These are phyloP conservation scores for Populus tomentosa DNA, from an alignment of 441 rosid species.

Conservation along the genomic window DNA sequence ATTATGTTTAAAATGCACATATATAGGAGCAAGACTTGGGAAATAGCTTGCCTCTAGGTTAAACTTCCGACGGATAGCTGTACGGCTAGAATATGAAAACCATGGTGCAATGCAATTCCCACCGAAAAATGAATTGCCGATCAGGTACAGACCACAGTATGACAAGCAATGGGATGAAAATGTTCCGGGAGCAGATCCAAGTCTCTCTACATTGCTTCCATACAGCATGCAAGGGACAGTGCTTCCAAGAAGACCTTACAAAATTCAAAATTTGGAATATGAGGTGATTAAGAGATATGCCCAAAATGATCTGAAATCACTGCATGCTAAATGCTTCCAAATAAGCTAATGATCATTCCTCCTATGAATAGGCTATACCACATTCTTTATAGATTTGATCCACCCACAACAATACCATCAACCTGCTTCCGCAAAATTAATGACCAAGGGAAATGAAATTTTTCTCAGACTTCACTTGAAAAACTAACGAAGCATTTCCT, in stretches of 20 bases:
- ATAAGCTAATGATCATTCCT: background rate
- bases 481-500: no score
- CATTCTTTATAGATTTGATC: background rate
- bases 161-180: slow-evolving; percentile 78
- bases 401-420: background rate
- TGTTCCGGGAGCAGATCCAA: slow-evolving; percentile 72
- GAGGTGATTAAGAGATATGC: background rate
- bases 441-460: no score
- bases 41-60: slow-evolving; percentile 76
- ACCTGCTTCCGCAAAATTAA: background rate
- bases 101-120: slow-evolving; percentile 89
- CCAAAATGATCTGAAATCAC: background rate
- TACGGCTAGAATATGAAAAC: slow-evolving; percentile 76
- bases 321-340: background rate
- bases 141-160: slow-evolving; percentile 65
- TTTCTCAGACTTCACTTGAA: no score
- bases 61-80: slow-evolving; percentile 73
- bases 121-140: slow-evolving; percentile 63
- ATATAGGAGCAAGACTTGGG: background rate
- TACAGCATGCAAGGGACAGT: slow-evolving; percentile 82
- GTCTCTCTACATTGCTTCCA: slow-evolving; percentile 93
- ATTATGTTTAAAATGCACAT: slow-evolving; percentile 7
- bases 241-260: slow-evolving; percentile 85
- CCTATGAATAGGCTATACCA: background rate
- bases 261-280: background rate